Base-by-base conservation (phyloP, 2,329 filamentous ascomycete genomes). In the Ramularia endophylla region DNA sequence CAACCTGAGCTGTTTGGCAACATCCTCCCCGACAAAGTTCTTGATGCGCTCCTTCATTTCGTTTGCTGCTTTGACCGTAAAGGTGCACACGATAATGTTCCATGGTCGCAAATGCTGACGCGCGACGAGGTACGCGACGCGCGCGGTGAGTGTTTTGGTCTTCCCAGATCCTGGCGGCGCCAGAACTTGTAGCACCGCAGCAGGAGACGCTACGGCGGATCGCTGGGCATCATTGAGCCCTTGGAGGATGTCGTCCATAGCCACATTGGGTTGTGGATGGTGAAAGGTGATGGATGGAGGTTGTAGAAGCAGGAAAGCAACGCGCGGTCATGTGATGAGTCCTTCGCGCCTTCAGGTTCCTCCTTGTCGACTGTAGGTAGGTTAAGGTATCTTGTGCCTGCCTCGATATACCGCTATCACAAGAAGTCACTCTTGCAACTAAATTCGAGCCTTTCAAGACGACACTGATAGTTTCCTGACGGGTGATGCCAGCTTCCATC, bases 81-180 rank as follows among this genome's bases (percentile, higher is more conserved):
- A 98, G 0, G 90, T 97, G 47, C 90, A 92, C 45, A 95, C 90
- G 45, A 98, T 81, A 56, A 97, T 81, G 67, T 95, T 87, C 68
- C 85, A 80, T 57, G 90, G 90, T 42, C 79, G 76, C 54, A 87
- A 78, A 30, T 81, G 78, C 53, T 78, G 69, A 55, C 84, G 73
- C 37, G 82, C 77, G 40, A 95, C 76, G 20, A 95, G 78, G 73
- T 90, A 94, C 54, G 89, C 89, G 43, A 95, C 87, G 48, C 92
- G 84, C 32, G 89, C 87, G 0, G 89, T 95, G 40, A 98, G 73
- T 1, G 92, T 97, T 64, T 95, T 94, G 11, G 90, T 98, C 66
- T 98, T 97, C 17, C 56, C 50, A 47, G 79, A 83, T 25, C 80
- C 80, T 17, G 80, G 79, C 38, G 77, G 76, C 5, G 78, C 78